Evolutionary conservation across 257 asterid species (phyloP).

Genomic region (Craterostigma plantagineum): DNA sequence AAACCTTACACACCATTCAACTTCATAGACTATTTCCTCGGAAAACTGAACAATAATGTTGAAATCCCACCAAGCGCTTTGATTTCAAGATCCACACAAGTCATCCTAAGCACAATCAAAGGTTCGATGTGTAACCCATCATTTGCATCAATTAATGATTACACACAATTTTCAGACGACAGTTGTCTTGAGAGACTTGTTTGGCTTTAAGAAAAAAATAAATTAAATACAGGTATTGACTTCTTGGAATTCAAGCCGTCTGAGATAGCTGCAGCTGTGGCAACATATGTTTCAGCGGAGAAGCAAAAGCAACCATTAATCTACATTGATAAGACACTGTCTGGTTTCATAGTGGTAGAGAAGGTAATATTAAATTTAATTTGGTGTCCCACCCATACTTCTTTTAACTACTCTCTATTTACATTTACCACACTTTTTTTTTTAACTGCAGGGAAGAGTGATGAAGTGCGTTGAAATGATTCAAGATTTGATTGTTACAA

Average conservation of each 20-base stretch:
- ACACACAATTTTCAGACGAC: too few species aligned
- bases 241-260: constrained; percentile 1
- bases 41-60: background rate
- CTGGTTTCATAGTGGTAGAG: constrained; percentile 22
- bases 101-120: background rate
- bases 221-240: background rate
- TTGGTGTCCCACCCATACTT: background rate
- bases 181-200: background rate
- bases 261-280: constrained; percentile 2
- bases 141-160: too few species aligned
- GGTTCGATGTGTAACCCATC: too few species aligned
- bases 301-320: background rate
- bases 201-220: background rate
- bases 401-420: background rate
- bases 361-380: too few species aligned
- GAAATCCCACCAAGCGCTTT: background rate
- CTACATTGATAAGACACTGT: constrained; percentile 27
- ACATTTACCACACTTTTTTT: background rate
- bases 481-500: background rate
- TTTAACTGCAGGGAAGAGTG: background rate
- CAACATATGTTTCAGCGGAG: background rate
- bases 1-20: constrained; percentile 44
- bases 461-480: background rate
- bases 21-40: constrained; percentile 36
- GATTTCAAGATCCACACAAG: background rate